Percentiles rank a stretch among this genome's conserved stretches.
Evolutionary conservation across 139 green algal genomes (phyloP).

Genomic region (Micractinium sp.): DNA sequence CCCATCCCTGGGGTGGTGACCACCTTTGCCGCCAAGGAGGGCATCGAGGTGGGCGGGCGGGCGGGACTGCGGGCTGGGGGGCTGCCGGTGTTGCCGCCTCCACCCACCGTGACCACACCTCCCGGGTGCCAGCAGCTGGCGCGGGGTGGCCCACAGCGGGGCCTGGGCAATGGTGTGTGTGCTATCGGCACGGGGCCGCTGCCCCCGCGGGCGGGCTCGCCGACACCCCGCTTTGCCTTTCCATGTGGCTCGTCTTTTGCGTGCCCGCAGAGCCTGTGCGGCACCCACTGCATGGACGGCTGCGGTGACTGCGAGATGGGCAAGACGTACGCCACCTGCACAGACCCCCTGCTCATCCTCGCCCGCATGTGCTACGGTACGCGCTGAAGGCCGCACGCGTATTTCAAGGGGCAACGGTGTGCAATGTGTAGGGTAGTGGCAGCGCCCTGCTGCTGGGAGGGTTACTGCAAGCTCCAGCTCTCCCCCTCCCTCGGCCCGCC

Average conservation of each 20-base stretch:
- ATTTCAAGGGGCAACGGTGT: not conserved
- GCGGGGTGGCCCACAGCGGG: not conserved
- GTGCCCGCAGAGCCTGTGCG: slow-evolving; percentile 1
- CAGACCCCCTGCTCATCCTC: slow-evolving; percentile 9
- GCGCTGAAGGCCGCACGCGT: not conserved
- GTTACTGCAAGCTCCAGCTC: not conserved
- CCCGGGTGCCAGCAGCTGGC: not conserved
- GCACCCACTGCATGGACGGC: slow-evolving; percentile 24
- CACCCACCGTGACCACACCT: too few species aligned
- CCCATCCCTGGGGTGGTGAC: not conserved
- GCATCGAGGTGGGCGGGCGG: not conserved
- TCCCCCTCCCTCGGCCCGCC: not conserved
- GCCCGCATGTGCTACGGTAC: slow-evolving; percentile 28
- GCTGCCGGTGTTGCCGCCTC: not conserved
- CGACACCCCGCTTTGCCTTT: not conserved
- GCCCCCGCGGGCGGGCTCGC: not conserved
- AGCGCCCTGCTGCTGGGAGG: not conserved
- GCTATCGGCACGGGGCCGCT: not conserved
- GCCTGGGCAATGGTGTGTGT: not conserved
- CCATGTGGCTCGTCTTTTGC: not conserved
- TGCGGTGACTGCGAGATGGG: not conserved
- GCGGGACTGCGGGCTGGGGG: not conserved
- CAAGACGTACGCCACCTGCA: slow-evolving; percentile 8
- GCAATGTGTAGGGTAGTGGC: not conserved
- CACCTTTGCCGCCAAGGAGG: not conserved